A percentile compares a stretch with the other conserved stretches of the same genome.
Evolutionary conservation across 129 eudicot genomes (phyloP).

Genomic region (Glebionis coronaria): DNA sequence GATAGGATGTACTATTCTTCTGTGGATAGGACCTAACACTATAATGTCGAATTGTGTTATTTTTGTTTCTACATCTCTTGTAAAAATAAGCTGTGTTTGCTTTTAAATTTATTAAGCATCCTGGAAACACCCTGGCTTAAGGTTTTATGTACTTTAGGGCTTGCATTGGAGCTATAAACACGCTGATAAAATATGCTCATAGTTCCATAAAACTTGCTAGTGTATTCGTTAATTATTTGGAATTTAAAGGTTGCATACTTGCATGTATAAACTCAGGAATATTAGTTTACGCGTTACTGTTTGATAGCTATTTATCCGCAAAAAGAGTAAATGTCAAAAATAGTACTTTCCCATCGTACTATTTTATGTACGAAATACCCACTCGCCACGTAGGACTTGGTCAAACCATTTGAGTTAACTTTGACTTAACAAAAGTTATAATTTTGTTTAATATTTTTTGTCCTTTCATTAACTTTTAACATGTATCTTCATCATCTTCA

Average conservation of each 20-base stretch:
- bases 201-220: slow-evolving; percentile 1
- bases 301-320: no score
- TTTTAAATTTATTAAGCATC: background rate
- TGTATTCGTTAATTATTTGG: background rate
- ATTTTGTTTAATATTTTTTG: no score
- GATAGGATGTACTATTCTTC: slow-evolving; percentile 33
- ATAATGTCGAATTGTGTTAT: background rate
- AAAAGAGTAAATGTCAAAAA: no score
- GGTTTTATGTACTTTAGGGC: slow-evolving; percentile 17
- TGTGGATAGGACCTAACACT: slow-evolving; percentile 13
- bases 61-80: slow-evolving; percentile 10
- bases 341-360: no score
- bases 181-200: slow-evolving; percentile 12
- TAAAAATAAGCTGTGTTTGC: slow-evolving; percentile 30
- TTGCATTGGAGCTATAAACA: background rate
- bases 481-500: no score
- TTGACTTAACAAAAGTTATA: no score
- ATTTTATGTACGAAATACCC: no score
- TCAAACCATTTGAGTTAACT: no score
- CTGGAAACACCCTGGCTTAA: background rate
- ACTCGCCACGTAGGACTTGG: no score
- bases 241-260: slow-evolving; percentile 7
- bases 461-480: no score
- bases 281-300: background rate
- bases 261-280: slow-evolving; percentile 10